phyloP scores from a whole-genome alignment of 768 basidiomycete species.

The Rhodocollybia butyracea region DNA sequence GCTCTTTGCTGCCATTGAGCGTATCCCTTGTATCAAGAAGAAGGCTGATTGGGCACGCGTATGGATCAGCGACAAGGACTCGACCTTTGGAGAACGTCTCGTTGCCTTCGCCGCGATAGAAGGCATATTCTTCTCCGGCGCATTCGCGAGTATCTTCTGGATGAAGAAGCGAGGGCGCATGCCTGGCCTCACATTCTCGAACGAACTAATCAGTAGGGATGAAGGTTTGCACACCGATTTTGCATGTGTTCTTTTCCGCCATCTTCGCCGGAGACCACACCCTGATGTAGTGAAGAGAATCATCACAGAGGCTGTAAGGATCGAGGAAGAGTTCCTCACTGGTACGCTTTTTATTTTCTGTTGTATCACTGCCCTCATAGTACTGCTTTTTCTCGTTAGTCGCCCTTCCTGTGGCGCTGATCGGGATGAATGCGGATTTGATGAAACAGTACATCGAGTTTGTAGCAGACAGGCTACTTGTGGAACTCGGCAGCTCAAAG shows the following conservation, averaged over 20 bases:
- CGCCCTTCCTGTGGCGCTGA: slow-evolving; percentile 43
- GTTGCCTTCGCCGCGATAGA: slow-evolving; percentile 56
- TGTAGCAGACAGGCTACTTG: slow-evolving; percentile 43
- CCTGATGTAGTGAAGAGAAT: slow-evolving; percentile 41
- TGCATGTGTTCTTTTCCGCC: slow-evolving; percentile 72
- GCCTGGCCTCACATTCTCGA: slow-evolving; percentile 86
- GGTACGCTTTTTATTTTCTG: slow-evolving; percentile 17
- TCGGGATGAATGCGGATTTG: slow-evolving; percentile 50
- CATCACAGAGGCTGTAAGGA: slow-evolving; percentile 43
- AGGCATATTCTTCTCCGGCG: slow-evolving; percentile 55
- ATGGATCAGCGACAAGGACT: slow-evolving; percentile 43
- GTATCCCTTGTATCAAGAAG: slow-evolving; percentile 45
- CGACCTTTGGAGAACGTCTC: slow-evolving; percentile 46
- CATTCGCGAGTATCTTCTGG: slow-evolving; percentile 22
- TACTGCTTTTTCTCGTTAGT: slow-evolving; percentile 15
- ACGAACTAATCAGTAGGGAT: slow-evolving; percentile 81
- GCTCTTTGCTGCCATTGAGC: slow-evolving; percentile 19
- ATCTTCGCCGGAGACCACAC: slow-evolving; percentile 51
- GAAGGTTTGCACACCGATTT: slow-evolving; percentile 88
- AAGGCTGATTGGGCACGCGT: slow-evolving; percentile 52
- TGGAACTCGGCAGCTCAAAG: slow-evolving; percentile 47
- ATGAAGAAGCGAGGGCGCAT: slow-evolving; percentile 37
- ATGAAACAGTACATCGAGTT: slow-evolving; percentile 47
- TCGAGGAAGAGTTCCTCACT: slow-evolving; percentile 44
- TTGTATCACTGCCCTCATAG: neutral